These are phyloP conservation scores for Populus tomentosa DNA, from an alignment of 441 rosid genomes.

Conservation along the genomic window DNA sequence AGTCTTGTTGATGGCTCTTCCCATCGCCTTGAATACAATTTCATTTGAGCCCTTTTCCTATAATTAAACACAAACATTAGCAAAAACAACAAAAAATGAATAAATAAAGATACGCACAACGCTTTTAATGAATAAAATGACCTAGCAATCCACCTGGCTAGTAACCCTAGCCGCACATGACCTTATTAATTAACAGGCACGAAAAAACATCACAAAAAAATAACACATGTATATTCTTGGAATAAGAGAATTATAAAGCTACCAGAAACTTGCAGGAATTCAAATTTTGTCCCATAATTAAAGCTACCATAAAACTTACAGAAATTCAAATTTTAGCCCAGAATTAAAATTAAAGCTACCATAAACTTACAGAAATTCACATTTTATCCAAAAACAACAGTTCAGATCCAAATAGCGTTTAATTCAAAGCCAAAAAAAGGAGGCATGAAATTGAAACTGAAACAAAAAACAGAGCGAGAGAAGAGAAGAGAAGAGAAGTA, in stretches of 20 bases:
- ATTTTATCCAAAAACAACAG: background rate
- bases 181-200: background rate
- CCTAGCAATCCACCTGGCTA: no score
- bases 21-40: conserved; percentile 93
- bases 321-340: background rate
- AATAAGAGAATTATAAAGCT: background rate
- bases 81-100: background rate
- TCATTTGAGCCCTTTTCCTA: conserved; percentile 79
- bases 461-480: background rate
- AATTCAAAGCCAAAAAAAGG: background rate
- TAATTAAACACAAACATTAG: background rate
- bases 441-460: background rate
- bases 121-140: background rate
- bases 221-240: background rate
- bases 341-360: background rate
- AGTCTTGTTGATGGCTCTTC: conserved; percentile 94
- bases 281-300: background rate
- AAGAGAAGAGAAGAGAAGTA: conserved; percentile 14
- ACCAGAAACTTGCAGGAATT: background rate
- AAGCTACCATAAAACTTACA: background rate
- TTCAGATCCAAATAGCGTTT: background rate
- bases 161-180: background rate
- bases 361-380: background rate
- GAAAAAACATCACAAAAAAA: background rate
- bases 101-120: background rate